Conservation (phyloP, 2,329 filamentous ascomycete genomes). For the Trichoderma koningiopsis region DNA sequence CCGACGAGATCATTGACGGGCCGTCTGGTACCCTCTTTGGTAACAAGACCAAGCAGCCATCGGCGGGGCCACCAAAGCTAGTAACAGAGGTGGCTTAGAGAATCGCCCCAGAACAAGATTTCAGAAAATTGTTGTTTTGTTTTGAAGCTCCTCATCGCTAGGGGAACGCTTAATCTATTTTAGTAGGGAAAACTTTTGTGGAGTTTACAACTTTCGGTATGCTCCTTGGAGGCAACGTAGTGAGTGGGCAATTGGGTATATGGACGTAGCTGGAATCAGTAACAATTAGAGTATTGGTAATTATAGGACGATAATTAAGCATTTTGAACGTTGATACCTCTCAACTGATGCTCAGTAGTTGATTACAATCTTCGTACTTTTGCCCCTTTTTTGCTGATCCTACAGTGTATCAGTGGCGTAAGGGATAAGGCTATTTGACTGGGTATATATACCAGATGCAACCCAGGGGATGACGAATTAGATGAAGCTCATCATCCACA, state of each 20-base stretch:
- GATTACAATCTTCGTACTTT: neutral
- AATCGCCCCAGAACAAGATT: neutral
- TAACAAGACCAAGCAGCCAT: constrained; percentile 17
- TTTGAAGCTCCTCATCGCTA: neutral
- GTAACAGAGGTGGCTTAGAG: constrained; percentile 55
- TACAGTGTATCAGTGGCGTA: neutral
- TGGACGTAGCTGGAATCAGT: neutral
- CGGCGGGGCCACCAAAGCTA: constrained; percentile 46
- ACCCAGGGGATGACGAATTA: neutral
- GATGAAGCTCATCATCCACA: neutral
- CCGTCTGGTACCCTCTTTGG: constrained; percentile 64
- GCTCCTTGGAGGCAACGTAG: neutral
- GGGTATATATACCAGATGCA: neutral
- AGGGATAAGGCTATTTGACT: neutral
- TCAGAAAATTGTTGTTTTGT: too few species aligned
- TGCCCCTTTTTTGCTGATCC: neutral
- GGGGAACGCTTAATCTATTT: neutral
- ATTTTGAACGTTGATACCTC: neutral
- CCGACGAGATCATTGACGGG: constrained; percentile 66
- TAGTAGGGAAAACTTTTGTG: neutral
- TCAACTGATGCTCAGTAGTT: neutral
- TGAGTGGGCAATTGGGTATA: neutral
- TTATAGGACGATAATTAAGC: neutral
- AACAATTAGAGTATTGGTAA: neutral
- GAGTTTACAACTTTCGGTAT: neutral